Evolutionary conservation across 305 asterid genomes (phyloP), one percentile per base, ranked within the genome.

Genomic region (Fraxinus platypoda): DNA sequence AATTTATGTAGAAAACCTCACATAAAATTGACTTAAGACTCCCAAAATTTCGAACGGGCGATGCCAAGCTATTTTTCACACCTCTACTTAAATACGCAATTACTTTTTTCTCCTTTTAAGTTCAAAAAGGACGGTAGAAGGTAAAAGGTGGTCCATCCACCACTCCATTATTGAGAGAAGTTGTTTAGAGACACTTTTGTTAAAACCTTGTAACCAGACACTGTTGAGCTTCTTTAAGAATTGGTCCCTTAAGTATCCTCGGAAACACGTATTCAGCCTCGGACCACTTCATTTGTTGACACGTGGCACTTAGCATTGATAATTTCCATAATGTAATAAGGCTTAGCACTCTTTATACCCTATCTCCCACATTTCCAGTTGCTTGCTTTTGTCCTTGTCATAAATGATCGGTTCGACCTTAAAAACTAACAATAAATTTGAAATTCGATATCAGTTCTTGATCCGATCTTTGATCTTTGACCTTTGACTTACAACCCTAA

Each of bases 221-320:
- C 75, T 21, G 12, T 46, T 37, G 46, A 71, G 82, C 78, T 62
- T 57, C 73, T 41, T 78, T 68, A 79, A 77, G 87, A 83, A 75
- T 78, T 54, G 83, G 76, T 75, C 78, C 70, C 28, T 71, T 41
- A 17, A 35, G 49, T 28, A 77, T 7, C 81, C 78, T 71, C 77
- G 52, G 41, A 17, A 74, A 17, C 38, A 80, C 38, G 6, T 52
- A 15, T 25, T 54, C 74, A 59, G 73, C 62, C 38, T 7, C 41
- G 3, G 57, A 81, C 81, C 73, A 71, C 41, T 72, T 81, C 8
- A 26, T 9, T 33, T 19, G 26, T 35, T 26, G 84, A 84, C 79
- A 80, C 84, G 81, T 76, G 75, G 78, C 74, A 76, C 35, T 19
- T 68, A 43, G 66, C 75, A 75, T 3, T 49, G 74, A 68, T 76